Evolutionary conservation across 1,139 yeast genomes (phyloP).

Genomic region (Nakaseomyces glabratus): DNA sequence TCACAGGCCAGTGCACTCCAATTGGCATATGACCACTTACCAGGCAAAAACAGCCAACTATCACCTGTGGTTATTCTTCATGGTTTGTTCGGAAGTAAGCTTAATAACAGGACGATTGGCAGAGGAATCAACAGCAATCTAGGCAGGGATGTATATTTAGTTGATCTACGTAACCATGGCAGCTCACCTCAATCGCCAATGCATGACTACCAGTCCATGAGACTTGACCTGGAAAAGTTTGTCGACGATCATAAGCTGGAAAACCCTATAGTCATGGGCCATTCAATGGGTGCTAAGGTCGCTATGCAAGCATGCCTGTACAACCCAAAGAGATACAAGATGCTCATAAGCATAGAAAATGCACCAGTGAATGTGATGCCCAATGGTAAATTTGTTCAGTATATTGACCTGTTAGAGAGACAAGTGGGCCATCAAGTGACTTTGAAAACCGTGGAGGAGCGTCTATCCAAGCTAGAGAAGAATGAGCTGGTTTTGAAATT

Average conservation of each 20-base stretch:
- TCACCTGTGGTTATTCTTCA: slow-evolving; percentile 70
- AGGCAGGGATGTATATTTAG: slow-evolving; percentile 49
- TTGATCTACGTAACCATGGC: slow-evolving; percentile 88
- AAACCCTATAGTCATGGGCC: slow-evolving; percentile 68
- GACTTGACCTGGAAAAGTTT: slow-evolving; percentile 76
- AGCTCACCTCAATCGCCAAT: slow-evolving; percentile 65
- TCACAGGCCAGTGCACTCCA: slow-evolving; percentile 33
- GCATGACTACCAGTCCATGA: slow-evolving; percentile 72
- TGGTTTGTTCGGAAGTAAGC: slow-evolving; percentile 80
- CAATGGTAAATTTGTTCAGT: slow-evolving; percentile 53
- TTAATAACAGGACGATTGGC: slow-evolving; percentile 71
- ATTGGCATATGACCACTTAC: slow-evolving; percentile 37
- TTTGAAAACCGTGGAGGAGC: slow-evolving; percentile 60
- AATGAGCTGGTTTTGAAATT: slow-evolving; percentile 63
- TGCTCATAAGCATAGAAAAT: slow-evolving; percentile 76
- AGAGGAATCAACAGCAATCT: slow-evolving; percentile 35
- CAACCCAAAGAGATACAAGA: slow-evolving; percentile 52
- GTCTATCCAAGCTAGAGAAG: slow-evolving; percentile 54
- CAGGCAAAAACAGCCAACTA: slow-evolving; percentile 20
- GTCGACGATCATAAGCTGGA: slow-evolving; percentile 37
- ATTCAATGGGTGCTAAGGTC: slow-evolving; percentile 95
- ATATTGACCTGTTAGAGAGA: slow-evolving; percentile 52
- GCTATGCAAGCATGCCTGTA: slow-evolving; percentile 82
- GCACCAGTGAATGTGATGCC: slow-evolving; percentile 69
- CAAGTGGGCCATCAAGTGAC: slow-evolving; percentile 42